Conservation (phyloP, 768 basidiomycete genomes). For the Chalciporus piperatus region DNA sequence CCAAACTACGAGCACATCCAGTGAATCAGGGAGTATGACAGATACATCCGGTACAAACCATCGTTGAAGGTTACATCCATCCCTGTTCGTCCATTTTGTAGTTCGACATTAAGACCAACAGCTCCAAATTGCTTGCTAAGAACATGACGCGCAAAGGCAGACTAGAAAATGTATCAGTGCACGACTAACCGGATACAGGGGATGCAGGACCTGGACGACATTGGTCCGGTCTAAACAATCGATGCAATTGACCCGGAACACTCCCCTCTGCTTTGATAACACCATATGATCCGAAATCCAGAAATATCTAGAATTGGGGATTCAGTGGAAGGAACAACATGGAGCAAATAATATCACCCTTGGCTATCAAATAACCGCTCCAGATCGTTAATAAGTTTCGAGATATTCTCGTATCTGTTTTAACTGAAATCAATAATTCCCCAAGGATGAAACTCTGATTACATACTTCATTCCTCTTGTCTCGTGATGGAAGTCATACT, state of each 20-base stretch:
- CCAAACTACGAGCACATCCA: conserved; percentile 60
- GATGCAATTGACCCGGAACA: conserved; percentile 91
- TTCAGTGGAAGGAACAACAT: not conserved
- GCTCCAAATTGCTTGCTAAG: conserved; percentile 73
- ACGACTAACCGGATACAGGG: not conserved
- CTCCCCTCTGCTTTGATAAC: conserved; percentile 79
- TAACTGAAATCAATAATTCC: conserved; percentile 1
- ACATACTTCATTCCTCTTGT: conserved; percentile 92
- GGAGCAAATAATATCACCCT: conserved; percentile 48
- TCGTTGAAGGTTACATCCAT: conserved; percentile 79
- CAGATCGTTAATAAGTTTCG: conserved; percentile 67
- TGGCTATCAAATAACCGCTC: conserved; percentile 75
- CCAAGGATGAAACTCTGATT: not conserved
- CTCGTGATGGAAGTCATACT: conserved; percentile 92
- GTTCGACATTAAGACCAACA: conserved; percentile 60
- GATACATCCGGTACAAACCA: conserved; percentile 39
- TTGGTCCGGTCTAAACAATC: conserved; percentile 96
- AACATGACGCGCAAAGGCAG: conserved; percentile 85
- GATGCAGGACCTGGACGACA: conserved; percentile 69
- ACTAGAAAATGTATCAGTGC: conserved; percentile 43
- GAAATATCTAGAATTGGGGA: conserved; percentile 53
- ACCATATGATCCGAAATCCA: conserved; percentile 73
- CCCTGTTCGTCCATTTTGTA: conserved; percentile 51
- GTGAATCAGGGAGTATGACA: not conserved
- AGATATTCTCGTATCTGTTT: conserved; percentile 84